These are phyloP conservation scores for Nicotiana obtusifolia DNA, from an alignment of 257 asterid genomes.

Conservation along the genomic window DNA sequence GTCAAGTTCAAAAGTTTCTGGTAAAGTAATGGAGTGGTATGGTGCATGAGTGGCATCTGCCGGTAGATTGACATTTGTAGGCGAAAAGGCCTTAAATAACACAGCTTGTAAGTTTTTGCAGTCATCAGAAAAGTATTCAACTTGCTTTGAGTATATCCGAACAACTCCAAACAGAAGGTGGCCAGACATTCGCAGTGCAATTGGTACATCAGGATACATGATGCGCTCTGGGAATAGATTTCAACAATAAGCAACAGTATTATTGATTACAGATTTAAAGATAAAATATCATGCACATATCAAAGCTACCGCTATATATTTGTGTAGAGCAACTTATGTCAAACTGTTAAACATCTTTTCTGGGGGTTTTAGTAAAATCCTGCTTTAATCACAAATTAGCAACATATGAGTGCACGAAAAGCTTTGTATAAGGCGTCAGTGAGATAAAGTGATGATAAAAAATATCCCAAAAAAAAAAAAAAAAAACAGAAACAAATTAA, in stretches of 20 bases:
- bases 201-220: slow-evolving; percentile 73
- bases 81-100: slow-evolving; percentile 38
- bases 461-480: background rate
- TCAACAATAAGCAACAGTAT: background rate
- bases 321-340: background rate
- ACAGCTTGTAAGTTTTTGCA: slow-evolving; percentile 40
- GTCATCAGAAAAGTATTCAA: slow-evolving; percentile 70
- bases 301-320: background rate
- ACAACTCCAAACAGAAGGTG: slow-evolving; percentile 96
- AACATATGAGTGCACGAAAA: background rate
- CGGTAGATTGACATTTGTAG: slow-evolving; percentile 53
- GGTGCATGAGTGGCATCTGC: slow-evolving; percentile 66
- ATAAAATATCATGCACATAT: background rate
- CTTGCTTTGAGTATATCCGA: slow-evolving; percentile 80
- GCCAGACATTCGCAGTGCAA: slow-evolving; percentile 87
- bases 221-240: slow-evolving; percentile 49
- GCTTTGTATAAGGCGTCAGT: background rate
- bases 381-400: background rate
- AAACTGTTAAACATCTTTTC: background rate
- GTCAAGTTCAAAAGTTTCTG: slow-evolving; percentile 64
- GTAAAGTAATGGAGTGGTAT: slow-evolving; percentile 54
- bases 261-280: background rate
- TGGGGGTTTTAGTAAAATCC: background rate
- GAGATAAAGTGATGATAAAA: background rate
- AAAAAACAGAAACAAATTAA: background rate